phyloP scores from a whole-genome alignment of 164 flowering plant species.

The Protea cynaroides region DNA sequence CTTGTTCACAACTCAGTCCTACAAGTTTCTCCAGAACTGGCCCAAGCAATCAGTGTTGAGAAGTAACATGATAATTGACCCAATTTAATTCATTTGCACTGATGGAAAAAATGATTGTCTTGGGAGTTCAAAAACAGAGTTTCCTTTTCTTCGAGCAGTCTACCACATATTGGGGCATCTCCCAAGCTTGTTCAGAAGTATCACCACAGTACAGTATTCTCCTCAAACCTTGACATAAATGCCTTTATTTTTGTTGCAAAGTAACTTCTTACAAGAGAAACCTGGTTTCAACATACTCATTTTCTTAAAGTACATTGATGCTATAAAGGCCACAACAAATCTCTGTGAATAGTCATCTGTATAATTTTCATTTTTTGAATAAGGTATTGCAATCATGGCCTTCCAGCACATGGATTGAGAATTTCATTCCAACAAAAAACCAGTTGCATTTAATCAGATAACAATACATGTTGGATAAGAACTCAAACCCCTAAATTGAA shows the following conservation, averaged over 20 bases:
- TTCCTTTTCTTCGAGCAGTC: background rate
- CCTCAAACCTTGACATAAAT: background rate
- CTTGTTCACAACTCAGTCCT: background rate
- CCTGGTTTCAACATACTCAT: too few species aligned
- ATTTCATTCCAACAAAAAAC: too few species aligned
- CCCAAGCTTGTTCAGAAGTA: background rate
- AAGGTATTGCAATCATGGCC: too few species aligned
- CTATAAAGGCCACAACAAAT: too few species aligned
- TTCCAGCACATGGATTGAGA: too few species aligned
- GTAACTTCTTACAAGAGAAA: too few species aligned
- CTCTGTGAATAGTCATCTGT: too few species aligned
- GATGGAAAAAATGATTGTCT: background rate
- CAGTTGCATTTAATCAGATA: too few species aligned
- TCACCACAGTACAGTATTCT: background rate
- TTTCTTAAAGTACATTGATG: too few species aligned
- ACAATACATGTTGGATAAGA: too few species aligned
- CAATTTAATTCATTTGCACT: background rate
- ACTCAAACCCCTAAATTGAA: too few species aligned
- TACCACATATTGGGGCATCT: background rate
- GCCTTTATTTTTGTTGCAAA: background rate
- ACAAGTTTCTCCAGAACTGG: background rate
- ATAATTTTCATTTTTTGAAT: too few species aligned
- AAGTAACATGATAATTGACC: background rate
- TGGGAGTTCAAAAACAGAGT: background rate
- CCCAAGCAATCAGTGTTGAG: background rate